Evolutionary conservation across 441 rosid genomes (phyloP).

Genomic region (Gossypium gossypioides): DNA sequence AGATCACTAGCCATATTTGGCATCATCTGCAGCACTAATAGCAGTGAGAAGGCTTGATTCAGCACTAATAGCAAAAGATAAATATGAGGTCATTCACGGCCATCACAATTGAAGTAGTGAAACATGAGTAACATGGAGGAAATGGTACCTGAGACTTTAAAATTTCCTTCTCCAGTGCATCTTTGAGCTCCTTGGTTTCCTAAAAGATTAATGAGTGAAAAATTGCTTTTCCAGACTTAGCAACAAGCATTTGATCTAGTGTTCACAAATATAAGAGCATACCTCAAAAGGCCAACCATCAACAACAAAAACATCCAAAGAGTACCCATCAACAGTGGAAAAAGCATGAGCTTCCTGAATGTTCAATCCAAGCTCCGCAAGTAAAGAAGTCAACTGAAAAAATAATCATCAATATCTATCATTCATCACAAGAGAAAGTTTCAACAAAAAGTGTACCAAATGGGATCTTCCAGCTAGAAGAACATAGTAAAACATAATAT

Average conservation of each 20-base stretch:
- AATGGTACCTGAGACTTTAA: slow-evolving; percentile 52
- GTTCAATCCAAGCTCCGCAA: slow-evolving; percentile 80
- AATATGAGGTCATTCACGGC: not conserved
- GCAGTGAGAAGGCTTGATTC: not conserved
- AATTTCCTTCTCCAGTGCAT: slow-evolving; percentile 60
- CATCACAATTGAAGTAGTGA: not conserved
- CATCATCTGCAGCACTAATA: not conserved
- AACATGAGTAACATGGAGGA: slow-evolving; percentile 8
- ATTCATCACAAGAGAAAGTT: slow-evolving; percentile 9
- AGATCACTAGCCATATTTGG: not conserved
- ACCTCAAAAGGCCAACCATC: slow-evolving; percentile 94
- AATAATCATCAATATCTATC: slow-evolving; percentile 9
- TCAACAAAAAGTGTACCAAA: not conserved
- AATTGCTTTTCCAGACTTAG: not conserved
- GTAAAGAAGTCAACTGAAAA: slow-evolving; percentile 69
- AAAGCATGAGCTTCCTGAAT: slow-evolving; percentile 96
- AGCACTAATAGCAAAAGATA: not conserved
- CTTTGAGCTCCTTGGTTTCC: slow-evolving; percentile 70
- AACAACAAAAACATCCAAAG: slow-evolving; percentile 87
- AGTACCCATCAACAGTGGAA: slow-evolving; percentile 79
- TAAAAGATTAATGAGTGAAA: slow-evolving; percentile 16
- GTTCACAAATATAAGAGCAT: slow-evolving; percentile 6
- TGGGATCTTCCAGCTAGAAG: not conserved
- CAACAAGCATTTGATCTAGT: not conserved
- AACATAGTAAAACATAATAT: not conserved